A percentile compares a stretch with the other conserved stretches of the same genome.
Evolutionary conservation across 176 grass and related monocot species (phyloP).

Genomic region (Bonia amplexicaulis): DNA sequence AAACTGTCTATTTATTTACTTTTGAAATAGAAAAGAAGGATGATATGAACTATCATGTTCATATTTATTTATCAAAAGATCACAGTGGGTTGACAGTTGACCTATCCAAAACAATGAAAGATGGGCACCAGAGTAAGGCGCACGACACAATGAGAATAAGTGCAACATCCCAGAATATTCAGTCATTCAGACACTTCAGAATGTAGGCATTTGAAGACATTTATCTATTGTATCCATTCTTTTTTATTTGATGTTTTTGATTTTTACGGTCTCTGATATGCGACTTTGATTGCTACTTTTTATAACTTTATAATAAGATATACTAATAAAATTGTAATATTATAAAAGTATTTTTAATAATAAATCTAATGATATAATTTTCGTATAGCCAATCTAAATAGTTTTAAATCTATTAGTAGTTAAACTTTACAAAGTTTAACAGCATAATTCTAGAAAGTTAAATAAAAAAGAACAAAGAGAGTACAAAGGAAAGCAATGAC

Average conservation of each 20-base stretch:
- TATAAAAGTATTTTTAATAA: no score
- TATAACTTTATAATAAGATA: no score
- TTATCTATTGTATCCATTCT: neutral
- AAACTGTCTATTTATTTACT: neutral
- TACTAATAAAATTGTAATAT: no score
- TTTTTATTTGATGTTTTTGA: no score
- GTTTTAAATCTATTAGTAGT: no score
- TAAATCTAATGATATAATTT: no score
- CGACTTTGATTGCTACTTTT: no score
- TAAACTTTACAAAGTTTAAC: no score
- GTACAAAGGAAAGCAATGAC: neutral
- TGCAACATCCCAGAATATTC: neutral
- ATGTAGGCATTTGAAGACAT: neutral
- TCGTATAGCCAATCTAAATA: no score
- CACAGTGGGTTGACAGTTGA: neutral
- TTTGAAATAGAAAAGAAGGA: neutral
- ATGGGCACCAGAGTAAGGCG: neutral
- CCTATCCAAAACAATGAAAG: neutral
- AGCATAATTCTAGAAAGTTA: no score
- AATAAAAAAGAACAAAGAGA: no score
- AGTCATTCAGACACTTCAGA: conserved; percentile 3
- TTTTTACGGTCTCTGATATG: no score
- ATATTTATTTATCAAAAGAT: neutral
- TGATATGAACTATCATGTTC: neutral
- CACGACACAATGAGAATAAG: neutral